Evolutionary conservation across 768 basidiomycete genomes (phyloP), one percentile per base, ranked within the genome.

Genomic region (Boletus vinaceobasis): DNA sequence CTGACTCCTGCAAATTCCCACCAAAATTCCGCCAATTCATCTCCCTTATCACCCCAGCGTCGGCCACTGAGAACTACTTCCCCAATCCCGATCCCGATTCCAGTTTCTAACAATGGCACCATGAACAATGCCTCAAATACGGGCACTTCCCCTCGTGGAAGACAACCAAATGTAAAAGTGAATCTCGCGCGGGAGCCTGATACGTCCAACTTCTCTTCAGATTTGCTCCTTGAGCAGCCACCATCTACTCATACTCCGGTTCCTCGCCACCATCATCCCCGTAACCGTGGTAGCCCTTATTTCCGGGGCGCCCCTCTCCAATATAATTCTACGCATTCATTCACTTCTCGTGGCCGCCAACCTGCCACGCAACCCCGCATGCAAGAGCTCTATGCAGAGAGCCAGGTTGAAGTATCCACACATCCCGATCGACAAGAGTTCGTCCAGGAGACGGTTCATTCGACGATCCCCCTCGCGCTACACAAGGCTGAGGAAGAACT

Each of bases 401-500:
- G 71, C 48, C 71, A 71, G 53, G 43, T 69, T 21, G 69, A 72
- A 43, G 54, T 57, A 53, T 65, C 72, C 43, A 57, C 65, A 1
- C 70, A 65, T 1, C 56, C 67, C 8, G 61, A 68, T 59, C 72
- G 65, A 37, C 65, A 63, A 49, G 69, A 65, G 23, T 86, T 84
- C 60, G 63, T 81, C 6, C 79, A 71, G 6, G 85, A 88, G 67
- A 77, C 80, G 17, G 83, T 88, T 29, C 72, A 75, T 46, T 86
- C 85, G 13, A 81, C 81, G 13, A 83, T 88, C 51, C 87, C 87
- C 0, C 71, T 82, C 17, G 78, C 79, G 0, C 66, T 86, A 14
- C 63, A 66, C 15, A 74, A 76, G 32, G 71, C 73, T 0, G 71
- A 73, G 49, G 60, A 65, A 46, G 66, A 62, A 33, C 60, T 62